Conservation (phyloP, 2,329 filamentous ascomycete species). For the Exophiala sp. region DNA sequence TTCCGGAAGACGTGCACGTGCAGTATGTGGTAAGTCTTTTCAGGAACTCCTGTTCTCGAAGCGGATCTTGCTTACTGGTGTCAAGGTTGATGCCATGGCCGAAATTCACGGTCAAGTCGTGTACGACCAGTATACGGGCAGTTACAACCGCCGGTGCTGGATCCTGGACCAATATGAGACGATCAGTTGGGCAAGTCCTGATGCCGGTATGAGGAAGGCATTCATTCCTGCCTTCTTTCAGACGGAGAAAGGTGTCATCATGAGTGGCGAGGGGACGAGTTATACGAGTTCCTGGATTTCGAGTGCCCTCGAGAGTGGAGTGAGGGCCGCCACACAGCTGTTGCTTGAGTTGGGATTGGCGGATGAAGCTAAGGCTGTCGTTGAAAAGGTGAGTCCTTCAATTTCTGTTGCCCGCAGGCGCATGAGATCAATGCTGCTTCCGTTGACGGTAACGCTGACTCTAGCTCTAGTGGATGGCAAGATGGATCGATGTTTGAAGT, state of each 20-base stretch:
- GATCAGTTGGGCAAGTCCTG: constrained; percentile 60
- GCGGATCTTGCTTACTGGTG: no score
- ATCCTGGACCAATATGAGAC: constrained; percentile 58
- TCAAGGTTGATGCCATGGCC: constrained; percentile 54
- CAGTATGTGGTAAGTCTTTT: constrained; percentile 49
- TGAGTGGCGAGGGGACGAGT: constrained; percentile 65
- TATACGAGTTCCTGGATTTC: constrained; percentile 71
- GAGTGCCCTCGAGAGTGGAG: constrained; percentile 41
- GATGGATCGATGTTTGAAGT: constrained; percentile 20
- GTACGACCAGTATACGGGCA: constrained; percentile 61
- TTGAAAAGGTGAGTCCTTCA: constrained; percentile 35
- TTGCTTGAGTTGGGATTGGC: constrained; percentile 58
- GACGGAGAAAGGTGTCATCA: constrained; percentile 66
- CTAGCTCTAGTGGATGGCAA: constrained; percentile 13
- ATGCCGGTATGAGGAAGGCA: constrained; percentile 63
- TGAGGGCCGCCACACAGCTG: not conserved
- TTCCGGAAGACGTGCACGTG: constrained; percentile 60
- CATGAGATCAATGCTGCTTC: not conserved
- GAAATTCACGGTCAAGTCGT: constrained; percentile 64
- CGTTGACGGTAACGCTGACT: not conserved
- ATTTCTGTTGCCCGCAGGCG: not conserved
- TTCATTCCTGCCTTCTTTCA: constrained; percentile 71
- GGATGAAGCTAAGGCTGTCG: constrained; percentile 64
- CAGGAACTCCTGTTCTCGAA: not conserved
- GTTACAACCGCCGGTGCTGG: constrained; percentile 65